phyloP scores from a whole-genome alignment of 352 stramenopile species.

The Thalassiosira hispida region DNA sequence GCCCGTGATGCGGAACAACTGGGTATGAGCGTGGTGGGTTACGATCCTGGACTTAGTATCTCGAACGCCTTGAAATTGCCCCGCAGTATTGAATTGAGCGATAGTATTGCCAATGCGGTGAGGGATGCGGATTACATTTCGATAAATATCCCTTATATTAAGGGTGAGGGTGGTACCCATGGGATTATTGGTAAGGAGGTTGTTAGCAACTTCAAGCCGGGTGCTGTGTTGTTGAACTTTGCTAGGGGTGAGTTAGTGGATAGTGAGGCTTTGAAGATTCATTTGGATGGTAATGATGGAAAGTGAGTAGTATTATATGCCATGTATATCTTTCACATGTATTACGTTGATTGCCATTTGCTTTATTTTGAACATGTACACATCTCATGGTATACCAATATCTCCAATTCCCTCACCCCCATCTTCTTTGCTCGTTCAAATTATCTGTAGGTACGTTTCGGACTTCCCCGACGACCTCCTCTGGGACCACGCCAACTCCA shows the following conservation, averaged over 20 bases:
- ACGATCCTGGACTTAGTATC: slow-evolving; percentile 82
- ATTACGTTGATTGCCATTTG: neutral
- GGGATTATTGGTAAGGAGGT: slow-evolving; percentile 79
- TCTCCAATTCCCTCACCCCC: neutral
- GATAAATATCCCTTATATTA: slow-evolving; percentile 95
- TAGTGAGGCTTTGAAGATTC: slow-evolving; percentile 88
- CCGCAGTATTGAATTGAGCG: slow-evolving; percentile 58
- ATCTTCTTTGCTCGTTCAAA: neutral
- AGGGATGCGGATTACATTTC: slow-evolving; percentile 94
- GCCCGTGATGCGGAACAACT: slow-evolving; percentile 91
- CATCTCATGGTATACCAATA: too few relatives aligned
- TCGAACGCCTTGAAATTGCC: slow-evolving; percentile 78
- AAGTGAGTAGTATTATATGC: slow-evolving; percentile 30
- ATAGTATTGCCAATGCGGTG: slow-evolving; percentile 88
- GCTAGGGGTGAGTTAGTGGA: slow-evolving; percentile 93
- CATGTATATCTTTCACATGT: neutral
- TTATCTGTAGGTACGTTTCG: slow-evolving; percentile 64
- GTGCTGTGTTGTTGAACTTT: slow-evolving; percentile 93
- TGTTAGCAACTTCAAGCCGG: slow-evolving; percentile 89
- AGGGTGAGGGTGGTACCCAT: slow-evolving; percentile 84
- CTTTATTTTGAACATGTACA: too few relatives aligned
- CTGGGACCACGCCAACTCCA: slow-evolving; percentile 89
- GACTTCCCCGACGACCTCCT: slow-evolving; percentile 87
- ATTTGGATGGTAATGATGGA: slow-evolving; percentile 83
- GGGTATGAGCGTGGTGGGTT: slow-evolving; percentile 89